Percentiles rank a stretch among this genome's conserved stretches.
Evolutionary conservation across 331 rosid genomes (phyloP).

Genomic region (Cydonia oblonga): DNA sequence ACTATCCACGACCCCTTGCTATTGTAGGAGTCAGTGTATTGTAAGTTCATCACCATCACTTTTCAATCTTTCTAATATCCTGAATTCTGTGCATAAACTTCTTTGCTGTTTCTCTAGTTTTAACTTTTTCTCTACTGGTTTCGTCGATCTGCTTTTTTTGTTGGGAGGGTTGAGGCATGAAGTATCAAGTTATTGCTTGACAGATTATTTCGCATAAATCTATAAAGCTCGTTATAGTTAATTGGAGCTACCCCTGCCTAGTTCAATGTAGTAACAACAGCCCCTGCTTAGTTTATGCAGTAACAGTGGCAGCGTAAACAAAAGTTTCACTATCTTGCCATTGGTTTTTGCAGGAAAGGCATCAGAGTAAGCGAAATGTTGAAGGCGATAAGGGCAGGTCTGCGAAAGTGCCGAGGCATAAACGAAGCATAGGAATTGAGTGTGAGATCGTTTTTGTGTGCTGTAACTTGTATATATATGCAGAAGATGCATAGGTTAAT

Average conservation of each 20-base stretch:
- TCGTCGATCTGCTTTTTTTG: too few species aligned
- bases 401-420: conserved; percentile 50
- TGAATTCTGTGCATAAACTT: not conserved
- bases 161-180: too few species aligned
- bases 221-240: not conserved
- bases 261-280: not conserved
- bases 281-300: not conserved
- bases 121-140: too few species aligned
- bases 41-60: conserved; percentile 42
- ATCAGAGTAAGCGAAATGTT: conserved; percentile 51
- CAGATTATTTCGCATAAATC: not conserved
- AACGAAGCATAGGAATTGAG: conserved; percentile 13
- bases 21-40: conserved; percentile 85
- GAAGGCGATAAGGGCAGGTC: conserved; percentile 64
- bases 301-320: not conserved
- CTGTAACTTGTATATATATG: too few species aligned
- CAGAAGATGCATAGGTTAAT: too few species aligned
- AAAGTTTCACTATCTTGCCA: not conserved
- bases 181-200: not conserved
- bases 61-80: not conserved
- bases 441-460: not conserved
- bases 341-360: conserved; percentile 59
- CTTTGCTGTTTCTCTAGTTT: not conserved
- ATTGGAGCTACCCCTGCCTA: not conserved
- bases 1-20: conserved; percentile 73